Percentiles rank a stretch among this genome's conserved stretches.
These are phyloP conservation scores for Candolleomyces eurysporus DNA, from an alignment of 768 basidiomycete species.

Conservation along the genomic window DNA sequence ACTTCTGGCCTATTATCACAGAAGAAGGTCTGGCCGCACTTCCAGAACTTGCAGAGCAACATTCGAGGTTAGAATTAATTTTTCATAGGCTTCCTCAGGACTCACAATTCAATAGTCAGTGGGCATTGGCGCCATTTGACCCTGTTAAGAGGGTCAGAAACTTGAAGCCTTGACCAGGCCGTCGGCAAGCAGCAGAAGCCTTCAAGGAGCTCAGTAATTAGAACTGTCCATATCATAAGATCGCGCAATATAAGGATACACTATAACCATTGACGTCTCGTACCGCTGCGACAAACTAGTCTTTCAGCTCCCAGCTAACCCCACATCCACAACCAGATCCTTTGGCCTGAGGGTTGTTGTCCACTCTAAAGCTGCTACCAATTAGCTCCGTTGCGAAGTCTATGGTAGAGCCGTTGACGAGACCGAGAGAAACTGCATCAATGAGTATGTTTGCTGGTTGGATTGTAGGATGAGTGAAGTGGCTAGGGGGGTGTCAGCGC, in stretches of 20 bases:
- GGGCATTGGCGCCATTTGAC: constrained; percentile 25
- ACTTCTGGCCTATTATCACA: constrained; percentile 21
- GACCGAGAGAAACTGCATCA: constrained; percentile 79
- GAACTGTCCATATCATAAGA: not conserved
- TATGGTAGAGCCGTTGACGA: constrained; percentile 86
- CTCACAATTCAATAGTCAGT: constrained; percentile 14
- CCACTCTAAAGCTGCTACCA: constrained; percentile 82
- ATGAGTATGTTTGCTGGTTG: constrained; percentile 76
- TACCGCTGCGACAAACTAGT: constrained; percentile 17
- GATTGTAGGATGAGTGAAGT: constrained; percentile 68
- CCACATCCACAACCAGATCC: constrained; percentile 94
- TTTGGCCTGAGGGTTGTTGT: constrained; percentile 87
- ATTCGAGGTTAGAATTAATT: constrained; percentile 15
- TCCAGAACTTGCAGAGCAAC: constrained; percentile 19
- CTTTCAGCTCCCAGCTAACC: constrained; percentile 90
- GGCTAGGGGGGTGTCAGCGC: constrained; percentile 36
- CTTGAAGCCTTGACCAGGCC: not conserved
- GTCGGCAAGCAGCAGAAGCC: not conserved
- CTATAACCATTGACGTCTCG: not conserved
- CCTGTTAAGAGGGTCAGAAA: constrained; percentile 16
- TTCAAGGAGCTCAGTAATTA: not conserved
- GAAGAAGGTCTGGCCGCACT: constrained; percentile 21
- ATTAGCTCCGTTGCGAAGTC: constrained; percentile 95
- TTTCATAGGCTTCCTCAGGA: not conserved
- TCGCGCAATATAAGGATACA: not conserved